Evolutionary conservation across 345 rosid genomes (phyloP).

Genomic region (Sonneratia alba): DNA sequence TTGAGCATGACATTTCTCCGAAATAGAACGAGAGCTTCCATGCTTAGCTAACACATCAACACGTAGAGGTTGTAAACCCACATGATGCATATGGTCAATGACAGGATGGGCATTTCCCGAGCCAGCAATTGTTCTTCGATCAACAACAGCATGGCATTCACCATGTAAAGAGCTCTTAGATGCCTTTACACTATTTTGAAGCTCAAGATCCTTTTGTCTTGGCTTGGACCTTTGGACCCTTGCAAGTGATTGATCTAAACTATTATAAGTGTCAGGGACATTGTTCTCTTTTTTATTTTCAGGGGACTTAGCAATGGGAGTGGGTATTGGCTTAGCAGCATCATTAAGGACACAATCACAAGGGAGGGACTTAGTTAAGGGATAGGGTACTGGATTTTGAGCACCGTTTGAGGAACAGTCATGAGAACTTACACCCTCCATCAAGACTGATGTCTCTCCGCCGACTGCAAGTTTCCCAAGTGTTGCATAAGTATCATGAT

Average conservation of each 20-base stretch:
- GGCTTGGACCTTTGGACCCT: conserved; percentile 67
- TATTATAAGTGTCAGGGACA: conserved; percentile 20
- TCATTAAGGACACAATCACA: conserved; percentile 20
- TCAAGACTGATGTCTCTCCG: conserved; percentile 22
- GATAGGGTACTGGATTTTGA: background rate
- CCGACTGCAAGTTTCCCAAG: conserved; percentile 20
- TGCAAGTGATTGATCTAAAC: conserved; percentile 37
- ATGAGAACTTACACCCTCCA: conserved; percentile 10
- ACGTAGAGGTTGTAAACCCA: background rate
- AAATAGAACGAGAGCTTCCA: background rate
- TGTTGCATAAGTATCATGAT: conserved; percentile 12
- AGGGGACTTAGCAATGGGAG: conserved; percentile 33
- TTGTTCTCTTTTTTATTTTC: conserved; percentile 25
- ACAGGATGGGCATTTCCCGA: conserved; percentile 30
- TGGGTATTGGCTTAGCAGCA: conserved; percentile 18
- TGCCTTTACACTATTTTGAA: conserved; percentile 55
- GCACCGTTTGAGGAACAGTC: conserved; percentile 16
- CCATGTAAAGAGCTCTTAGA: conserved; percentile 19
- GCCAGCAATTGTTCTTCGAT: conserved; percentile 14
- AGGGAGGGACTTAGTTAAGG: background rate
- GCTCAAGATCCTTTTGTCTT: conserved; percentile 58
- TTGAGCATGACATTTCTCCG: background rate
- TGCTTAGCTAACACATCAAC: background rate
- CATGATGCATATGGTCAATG: conserved; percentile 25
- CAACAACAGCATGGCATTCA: conserved; percentile 19